phyloP scores from a whole-genome alignment of 805 yeast species.

The Suhomyces kilbournensis region DNA sequence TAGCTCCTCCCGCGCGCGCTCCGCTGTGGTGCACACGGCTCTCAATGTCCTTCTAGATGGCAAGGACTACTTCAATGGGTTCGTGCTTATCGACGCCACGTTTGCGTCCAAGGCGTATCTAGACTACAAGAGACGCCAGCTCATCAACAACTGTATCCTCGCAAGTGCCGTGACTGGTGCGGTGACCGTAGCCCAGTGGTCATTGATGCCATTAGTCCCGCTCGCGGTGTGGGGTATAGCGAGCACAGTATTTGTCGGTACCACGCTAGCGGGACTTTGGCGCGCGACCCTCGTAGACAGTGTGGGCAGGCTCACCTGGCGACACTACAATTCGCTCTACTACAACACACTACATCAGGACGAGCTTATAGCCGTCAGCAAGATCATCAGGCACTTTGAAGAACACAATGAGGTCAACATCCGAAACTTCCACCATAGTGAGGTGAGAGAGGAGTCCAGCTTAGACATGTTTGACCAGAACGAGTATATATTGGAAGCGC shows the following conservation, averaged over 20 bases:
- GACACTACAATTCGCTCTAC: constrained; percentile 27
- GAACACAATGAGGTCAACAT: constrained; percentile 42
- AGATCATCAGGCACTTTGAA: constrained; percentile 39
- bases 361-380: constrained; percentile 31
- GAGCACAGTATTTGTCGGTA: constrained; percentile 4
- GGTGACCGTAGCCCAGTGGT: constrained; percentile 17
- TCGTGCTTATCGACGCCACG: constrained; percentile 27
- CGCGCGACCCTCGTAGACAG: constrained; percentile 9
- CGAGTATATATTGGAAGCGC: constrained; percentile 25
- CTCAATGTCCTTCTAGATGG: constrained; percentile 18
- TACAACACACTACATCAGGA: constrained; percentile 28
- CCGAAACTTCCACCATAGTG: constrained; percentile 36
- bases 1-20: background rate
- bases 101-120: constrained; percentile 12
- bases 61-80: constrained; percentile 28
- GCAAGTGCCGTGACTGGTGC: background rate
- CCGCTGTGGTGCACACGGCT: constrained; percentile 6
- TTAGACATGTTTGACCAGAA: constrained; percentile 16
- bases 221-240: constrained; percentile 10
- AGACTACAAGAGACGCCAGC: background rate
- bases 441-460: constrained; percentile 19
- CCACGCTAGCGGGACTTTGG: constrained; percentile 4
- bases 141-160: background rate
- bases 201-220: constrained; percentile 13
- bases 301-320: constrained; percentile 35